Conservation (phyloP, 140 eudicot genomes). For the Flaveria floridana region DNA sequence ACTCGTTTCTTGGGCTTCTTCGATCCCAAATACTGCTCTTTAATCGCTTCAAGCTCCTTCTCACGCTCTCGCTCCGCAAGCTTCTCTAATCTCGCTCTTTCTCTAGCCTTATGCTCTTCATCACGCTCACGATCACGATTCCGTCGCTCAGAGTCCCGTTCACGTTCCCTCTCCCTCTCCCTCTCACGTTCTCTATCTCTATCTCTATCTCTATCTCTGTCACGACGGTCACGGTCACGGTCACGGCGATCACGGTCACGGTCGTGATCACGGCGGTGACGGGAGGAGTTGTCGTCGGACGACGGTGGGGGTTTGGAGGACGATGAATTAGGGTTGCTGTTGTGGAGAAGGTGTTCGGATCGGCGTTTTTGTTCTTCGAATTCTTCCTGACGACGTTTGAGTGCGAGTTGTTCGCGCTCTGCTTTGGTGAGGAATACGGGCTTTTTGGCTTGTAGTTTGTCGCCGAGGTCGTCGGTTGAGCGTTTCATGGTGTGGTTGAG, state of each 20-base stretch:
- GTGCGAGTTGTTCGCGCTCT: conserved; percentile 71
- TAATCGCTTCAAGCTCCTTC: conserved; percentile 63
- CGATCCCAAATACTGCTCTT: conserved; percentile 67
- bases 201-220: conserved; percentile 49
- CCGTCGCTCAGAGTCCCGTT: conserved; percentile 53
- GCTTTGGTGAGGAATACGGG: conserved; percentile 81
- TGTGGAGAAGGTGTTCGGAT: conserved; percentile 32
- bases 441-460: conserved; percentile 49
- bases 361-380: conserved; percentile 55
- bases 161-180: conserved; percentile 50
- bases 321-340: conserved; percentile 25
- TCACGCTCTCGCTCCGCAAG: conserved; percentile 64
- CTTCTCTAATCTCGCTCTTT: conserved; percentile 44
- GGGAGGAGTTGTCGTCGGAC: conserved; percentile 28
- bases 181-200: conserved; percentile 50
- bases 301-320: conserved; percentile 36
- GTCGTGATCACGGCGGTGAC: conserved; percentile 48
- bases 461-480: conserved; percentile 37
- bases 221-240: conserved; percentile 39
- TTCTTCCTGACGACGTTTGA: conserved; percentile 69
- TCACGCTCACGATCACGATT: conserved; percentile 62
- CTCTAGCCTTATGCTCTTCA: conserved; percentile 58
- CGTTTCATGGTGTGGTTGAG: conserved; percentile 32
- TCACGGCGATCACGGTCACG: conserved; percentile 40
- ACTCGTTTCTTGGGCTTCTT: conserved; percentile 74